Base-by-base conservation (phyloP, 305 asterid species). In the Withania somnifera region DNA sequence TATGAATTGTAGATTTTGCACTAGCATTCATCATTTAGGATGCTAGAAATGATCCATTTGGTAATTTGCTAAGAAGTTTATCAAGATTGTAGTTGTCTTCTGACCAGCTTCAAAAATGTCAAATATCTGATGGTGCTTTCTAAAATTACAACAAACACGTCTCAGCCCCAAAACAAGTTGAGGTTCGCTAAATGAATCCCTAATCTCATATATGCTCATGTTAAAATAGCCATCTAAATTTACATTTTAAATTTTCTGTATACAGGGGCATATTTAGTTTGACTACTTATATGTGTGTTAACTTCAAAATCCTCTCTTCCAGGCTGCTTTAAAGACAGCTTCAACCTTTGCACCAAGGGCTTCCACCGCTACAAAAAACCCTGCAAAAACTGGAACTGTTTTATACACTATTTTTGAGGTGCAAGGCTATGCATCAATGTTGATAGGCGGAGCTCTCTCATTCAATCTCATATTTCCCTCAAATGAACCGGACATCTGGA, bases 321-420 rank as follows among this genome's bases (percentile, higher is more conserved):
- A 94, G 99, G 98, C 89, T 50, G 98, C 93, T 38, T 93, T 90
- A 87, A 95, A 94, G 89, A 95, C 99, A 51, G 98, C 98, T 83
- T 96, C 99, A 78, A 94, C 99, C 9, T 95, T 94, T 86, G 98
- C 97, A 36, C 97, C 98, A 1, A 87, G 98, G 87, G 98, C 97
- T 82, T 95, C 98, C 15, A 94, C 92, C 28, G 97, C 97, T 66
- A 77, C 88, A 52, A 94, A 92, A 77, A 93, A 95, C 80, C 97
- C 98, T 7, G 99, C 98, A 2, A 89, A 88, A 51, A 97, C 99
- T 5, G 99, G 99, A 80, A 85, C 91, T 8, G 85, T 87, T 61
- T 67, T 95, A 40, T 95, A 92, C 88, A 91, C 92, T 1, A 93
- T 94, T 26, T 95, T 94, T 83, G 98, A 94, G 86, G 98, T 95